Percentiles rank a stretch among this genome's conserved stretches.
phyloP scores from a whole-genome alignment of 2,329 filamentous ascomycete species.

The Phaeomoniella chlamydospora region DNA sequence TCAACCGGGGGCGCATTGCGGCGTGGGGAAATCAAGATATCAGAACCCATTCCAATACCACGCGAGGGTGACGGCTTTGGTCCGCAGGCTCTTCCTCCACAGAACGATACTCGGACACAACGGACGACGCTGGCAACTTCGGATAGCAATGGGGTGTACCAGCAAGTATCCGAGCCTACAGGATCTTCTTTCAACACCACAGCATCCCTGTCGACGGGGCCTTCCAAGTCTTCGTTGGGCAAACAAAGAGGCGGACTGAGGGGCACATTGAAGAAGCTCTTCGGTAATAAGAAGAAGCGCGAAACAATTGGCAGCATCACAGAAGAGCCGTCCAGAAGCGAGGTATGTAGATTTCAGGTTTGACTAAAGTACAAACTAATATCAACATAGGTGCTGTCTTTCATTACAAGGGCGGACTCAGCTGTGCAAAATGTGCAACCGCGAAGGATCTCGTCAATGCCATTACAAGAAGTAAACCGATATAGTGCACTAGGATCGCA shows the following conservation, averaged over 20 bases:
- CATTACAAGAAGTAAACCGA: conserved; percentile 3
- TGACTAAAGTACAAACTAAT: background rate
- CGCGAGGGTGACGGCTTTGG: conserved; percentile 6
- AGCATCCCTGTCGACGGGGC: background rate
- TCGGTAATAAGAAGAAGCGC: conserved; percentile 17
- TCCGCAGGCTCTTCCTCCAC: conserved; percentile 3
- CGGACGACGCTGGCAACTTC: background rate
- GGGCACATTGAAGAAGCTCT: conserved; percentile 26
- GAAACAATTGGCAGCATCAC: background rate
- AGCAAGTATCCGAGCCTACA: background rate
- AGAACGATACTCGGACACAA: conserved; percentile 3
- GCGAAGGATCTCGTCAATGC: background rate
- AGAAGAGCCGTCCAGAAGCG: background rate
- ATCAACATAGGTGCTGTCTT: background rate
- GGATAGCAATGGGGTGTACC: background rate
- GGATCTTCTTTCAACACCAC: background rate
- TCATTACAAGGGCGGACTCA: background rate
- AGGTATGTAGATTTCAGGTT: background rate
- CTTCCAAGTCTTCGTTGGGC: background rate
- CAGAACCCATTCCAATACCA: conserved; percentile 10
- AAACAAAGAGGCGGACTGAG: conserved; percentile 14
- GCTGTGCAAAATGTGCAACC: background rate
- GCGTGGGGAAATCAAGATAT: conserved; percentile 17
- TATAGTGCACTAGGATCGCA: conserved; percentile 10
- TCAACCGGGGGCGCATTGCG: conserved; percentile 10